Evolutionary conservation across 306 rosid species (phyloP).

Genomic region (Corylus americana): DNA sequence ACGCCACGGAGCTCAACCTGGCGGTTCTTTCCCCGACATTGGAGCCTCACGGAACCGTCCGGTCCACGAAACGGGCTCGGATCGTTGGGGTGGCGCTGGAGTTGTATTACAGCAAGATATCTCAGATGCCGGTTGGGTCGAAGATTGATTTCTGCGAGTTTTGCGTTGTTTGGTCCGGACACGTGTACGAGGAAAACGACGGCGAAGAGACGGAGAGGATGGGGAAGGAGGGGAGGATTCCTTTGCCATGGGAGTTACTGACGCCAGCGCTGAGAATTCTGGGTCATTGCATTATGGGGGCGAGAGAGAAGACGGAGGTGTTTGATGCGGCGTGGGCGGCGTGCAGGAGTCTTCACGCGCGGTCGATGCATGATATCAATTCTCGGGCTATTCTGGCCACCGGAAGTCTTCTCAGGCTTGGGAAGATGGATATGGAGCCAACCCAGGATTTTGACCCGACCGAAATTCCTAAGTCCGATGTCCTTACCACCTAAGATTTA

Average conservation of each 20-base stretch:
- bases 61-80: constrained; percentile 64
- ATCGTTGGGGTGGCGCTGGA: constrained; percentile 71
- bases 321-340: constrained; percentile 44
- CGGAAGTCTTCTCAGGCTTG: constrained; percentile 56
- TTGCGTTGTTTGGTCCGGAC: constrained; percentile 64
- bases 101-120: constrained; percentile 46
- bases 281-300: constrained; percentile 65
- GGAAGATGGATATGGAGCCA: constrained; percentile 22
- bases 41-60: constrained; percentile 69
- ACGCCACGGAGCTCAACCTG: constrained; percentile 38
- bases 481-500: constrained; percentile 1
- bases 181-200: constrained; percentile 26
- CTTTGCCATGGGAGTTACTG: constrained; percentile 69
- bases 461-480: constrained; percentile 25
- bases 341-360: constrained; percentile 50
- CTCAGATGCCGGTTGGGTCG: constrained; percentile 38
- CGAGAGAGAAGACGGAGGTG: constrained; percentile 19
- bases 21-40: constrained; percentile 45
- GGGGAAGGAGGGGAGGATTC: constrained; percentile 50
- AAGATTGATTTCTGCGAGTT: constrained; percentile 70
- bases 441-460: constrained; percentile 24
- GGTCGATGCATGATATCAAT: constrained; percentile 69
- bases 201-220: neutral
- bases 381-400: constrained; percentile 64
- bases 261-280: constrained; percentile 61